phyloP scores from a whole-genome alignment of 176 grass and related monocot genomes.

The Raddia distichophylla region DNA sequence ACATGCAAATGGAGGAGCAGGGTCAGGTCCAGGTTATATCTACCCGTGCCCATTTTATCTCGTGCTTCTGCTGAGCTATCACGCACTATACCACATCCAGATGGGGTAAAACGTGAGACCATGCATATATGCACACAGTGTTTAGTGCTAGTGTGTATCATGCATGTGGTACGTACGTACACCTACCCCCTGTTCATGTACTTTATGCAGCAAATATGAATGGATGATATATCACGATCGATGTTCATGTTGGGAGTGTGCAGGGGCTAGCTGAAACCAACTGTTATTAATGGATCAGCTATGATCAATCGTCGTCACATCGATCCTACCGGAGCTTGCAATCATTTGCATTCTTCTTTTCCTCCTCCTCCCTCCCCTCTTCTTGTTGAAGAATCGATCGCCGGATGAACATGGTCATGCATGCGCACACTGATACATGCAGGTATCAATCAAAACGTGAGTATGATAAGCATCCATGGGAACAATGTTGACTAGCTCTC shows the following conservation, averaged over 20 bases:
- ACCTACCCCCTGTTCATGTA: neutral
- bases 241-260: conserved; percentile 1
- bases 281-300: conserved; percentile 3
- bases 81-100: neutral
- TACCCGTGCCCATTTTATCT: conserved; percentile 31
- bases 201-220: neutral
- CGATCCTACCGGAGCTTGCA: neutral
- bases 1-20: conserved; percentile 48
- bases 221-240: neutral
- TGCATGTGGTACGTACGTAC: neutral
- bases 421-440: neutral
- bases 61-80: conserved; percentile 32
- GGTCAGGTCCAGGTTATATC: conserved; percentile 47
- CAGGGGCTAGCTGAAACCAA: conserved; percentile 5
- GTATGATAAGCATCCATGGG: neutral
- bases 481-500: neutral
- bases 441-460: neutral
- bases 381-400: neutral
- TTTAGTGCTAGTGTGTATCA: neutral
- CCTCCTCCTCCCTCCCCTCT: neutral
- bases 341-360: conserved; percentile 1
- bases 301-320: conserved; percentile 23
- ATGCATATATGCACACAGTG: neutral
- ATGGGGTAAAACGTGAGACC: conserved; percentile 42
- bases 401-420: neutral